These are phyloP conservation scores for Clonostachys solani DNA, from an alignment of 2,329 filamentous ascomycete species.

Conservation along the genomic window DNA sequence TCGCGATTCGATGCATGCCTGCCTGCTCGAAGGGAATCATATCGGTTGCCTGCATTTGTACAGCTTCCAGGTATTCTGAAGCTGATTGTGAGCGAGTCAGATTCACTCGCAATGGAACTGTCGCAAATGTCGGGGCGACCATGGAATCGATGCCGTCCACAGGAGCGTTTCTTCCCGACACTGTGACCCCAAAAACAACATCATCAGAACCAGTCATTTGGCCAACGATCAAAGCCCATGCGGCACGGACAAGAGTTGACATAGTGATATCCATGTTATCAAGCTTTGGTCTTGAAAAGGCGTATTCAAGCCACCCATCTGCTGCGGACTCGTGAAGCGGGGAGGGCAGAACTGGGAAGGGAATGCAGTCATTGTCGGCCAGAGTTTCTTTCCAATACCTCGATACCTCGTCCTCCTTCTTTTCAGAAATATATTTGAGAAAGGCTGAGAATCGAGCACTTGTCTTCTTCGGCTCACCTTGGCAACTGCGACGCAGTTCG, in stretches of 20 bases:
- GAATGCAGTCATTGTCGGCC: too few species aligned
- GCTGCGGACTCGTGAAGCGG: too few species aligned
- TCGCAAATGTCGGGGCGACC: conserved; percentile 13
- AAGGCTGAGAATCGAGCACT: too few species aligned
- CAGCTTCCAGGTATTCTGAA: conserved; percentile 1
- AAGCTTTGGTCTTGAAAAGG: too few species aligned
- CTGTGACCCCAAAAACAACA: conserved; percentile 3
- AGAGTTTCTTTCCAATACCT: too few species aligned
- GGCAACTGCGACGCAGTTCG: not conserved
- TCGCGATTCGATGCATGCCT: conserved; percentile 3
- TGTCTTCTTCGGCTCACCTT: too few species aligned
- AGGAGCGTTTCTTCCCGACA: conserved; percentile 10
- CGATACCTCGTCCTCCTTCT: too few species aligned
- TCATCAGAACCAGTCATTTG: not conserved
- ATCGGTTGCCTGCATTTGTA: conserved; percentile 8
- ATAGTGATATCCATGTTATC: conserved; percentile 6
- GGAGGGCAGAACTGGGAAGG: too few species aligned
- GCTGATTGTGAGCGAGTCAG: conserved; percentile 1
- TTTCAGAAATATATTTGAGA: too few species aligned
- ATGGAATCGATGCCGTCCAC: conserved; percentile 10
- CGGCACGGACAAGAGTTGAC: conserved; percentile 8
- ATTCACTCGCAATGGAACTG: conserved; percentile 10
- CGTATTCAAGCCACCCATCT: too few species aligned
- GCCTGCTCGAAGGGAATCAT: conserved; percentile 6
- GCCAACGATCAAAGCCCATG: not conserved